Evolutionary conservation across 2,329 filamentous ascomycete genomes (phyloP).

Genomic region (Macrophomina phaseolina): DNA sequence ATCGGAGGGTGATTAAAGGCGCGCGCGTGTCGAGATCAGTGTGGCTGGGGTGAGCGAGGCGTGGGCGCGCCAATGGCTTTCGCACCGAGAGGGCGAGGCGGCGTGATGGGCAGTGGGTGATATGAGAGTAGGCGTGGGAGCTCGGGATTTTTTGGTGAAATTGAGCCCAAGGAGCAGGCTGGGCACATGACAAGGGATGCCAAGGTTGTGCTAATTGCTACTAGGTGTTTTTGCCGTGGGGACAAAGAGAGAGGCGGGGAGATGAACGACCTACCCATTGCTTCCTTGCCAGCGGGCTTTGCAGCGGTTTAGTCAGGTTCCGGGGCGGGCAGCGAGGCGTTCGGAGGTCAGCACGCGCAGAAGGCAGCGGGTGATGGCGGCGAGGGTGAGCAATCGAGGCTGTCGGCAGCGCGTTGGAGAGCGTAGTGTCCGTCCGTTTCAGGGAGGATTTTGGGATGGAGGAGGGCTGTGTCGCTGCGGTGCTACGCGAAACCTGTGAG

Average conservation of each 20-base stretch:
- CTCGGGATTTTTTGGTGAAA: constrained; percentile 11
- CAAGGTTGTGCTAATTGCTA: constrained; percentile 23
- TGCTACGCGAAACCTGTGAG: constrained; percentile 15
- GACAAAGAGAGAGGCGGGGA: constrained; percentile 16
- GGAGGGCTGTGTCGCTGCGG: constrained; percentile 19
- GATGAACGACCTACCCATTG: constrained; percentile 22
- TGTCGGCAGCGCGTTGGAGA: constrained; percentile 2
- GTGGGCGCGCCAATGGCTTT: constrained; percentile 1
- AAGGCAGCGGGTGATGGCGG: background rate
- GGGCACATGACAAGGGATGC: constrained; percentile 14
- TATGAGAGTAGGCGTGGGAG: constrained; percentile 9
- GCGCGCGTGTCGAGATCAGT: background rate
- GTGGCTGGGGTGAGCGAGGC: constrained; percentile 14
- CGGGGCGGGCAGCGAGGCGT: background rate
- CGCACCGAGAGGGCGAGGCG: background rate
- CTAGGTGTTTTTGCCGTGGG: constrained; percentile 11
- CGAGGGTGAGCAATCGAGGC: background rate
- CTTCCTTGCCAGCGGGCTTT: constrained; percentile 4
- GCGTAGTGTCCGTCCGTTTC: constrained; percentile 1
- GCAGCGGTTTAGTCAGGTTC: constrained; percentile 1
- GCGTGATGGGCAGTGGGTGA: background rate
- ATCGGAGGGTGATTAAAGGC: constrained; percentile 17
- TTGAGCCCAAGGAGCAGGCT: constrained; percentile 8
- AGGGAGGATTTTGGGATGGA: constrained; percentile 14
- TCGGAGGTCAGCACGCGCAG: background rate